A percentile compares a stretch with the other conserved stretches of the same genome.
These are phyloP conservation scores for Trichoderma virens DNA, from an alignment of 495 filamentous ascomycete genomes.

Conservation along the genomic window DNA sequence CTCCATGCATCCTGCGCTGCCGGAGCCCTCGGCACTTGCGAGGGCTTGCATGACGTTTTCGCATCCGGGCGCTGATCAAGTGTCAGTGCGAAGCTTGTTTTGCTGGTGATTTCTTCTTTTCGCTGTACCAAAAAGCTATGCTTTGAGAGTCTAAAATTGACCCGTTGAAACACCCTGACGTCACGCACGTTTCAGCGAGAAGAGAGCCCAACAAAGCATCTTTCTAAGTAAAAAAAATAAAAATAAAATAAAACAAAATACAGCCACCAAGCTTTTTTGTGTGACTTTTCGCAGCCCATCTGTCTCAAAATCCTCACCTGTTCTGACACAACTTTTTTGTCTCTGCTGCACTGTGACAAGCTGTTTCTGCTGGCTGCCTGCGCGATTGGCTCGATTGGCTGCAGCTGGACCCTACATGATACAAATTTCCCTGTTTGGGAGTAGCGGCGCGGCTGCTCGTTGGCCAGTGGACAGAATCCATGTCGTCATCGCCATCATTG, in stretches of 20 bases:
- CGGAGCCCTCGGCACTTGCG: neutral
- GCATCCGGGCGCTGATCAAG: neutral
- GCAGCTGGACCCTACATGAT: no score
- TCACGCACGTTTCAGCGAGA: neutral
- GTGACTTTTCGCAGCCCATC: neutral
- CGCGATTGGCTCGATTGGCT: neutral
- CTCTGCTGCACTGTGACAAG: neutral
- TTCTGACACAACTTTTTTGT: neutral
- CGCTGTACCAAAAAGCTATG: neutral
- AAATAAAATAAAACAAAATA: neutral
- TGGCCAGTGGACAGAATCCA: neutral
- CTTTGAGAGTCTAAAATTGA: neutral
- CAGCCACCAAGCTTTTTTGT: neutral
- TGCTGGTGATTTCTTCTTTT: neutral
- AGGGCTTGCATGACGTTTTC: constrained; percentile 1
- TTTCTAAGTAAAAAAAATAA: neutral
- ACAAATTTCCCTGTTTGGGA: neutral
- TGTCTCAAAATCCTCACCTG: neutral
- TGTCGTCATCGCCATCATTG: constrained; percentile 2
- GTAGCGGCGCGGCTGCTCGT: neutral
- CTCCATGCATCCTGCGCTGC: no score
- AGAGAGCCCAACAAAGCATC: neutral
- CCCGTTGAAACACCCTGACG: neutral
- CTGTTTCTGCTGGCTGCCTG: neutral
- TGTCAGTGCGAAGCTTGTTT: constrained; percentile 1